Conservation (phyloP, 2,329 filamentous ascomycete species). For the Ploettnerulaceae sp. region DNA sequence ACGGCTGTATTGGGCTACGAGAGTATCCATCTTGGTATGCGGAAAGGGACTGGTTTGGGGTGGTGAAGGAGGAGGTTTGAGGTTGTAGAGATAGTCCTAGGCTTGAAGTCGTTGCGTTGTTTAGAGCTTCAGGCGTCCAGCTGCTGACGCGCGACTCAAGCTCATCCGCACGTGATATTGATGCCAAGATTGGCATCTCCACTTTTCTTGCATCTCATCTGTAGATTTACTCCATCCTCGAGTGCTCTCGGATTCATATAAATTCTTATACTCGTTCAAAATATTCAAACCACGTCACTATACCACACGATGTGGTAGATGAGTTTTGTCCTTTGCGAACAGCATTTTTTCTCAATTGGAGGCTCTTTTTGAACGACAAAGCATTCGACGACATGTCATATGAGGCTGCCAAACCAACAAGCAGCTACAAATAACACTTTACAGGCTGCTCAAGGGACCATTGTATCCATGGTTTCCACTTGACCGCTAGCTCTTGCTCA, state of each 20-base stretch:
- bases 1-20: conserved; percentile 87
- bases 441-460: conserved; percentile 20
- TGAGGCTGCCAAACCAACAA: too few relatives aligned
- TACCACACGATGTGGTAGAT: too few relatives aligned
- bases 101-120: conserved; percentile 21
- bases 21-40: conserved; percentile 67
- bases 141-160: conserved; percentile 25
- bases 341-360: too few relatives aligned
- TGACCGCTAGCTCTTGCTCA: conserved; percentile 5
- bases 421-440: too few relatives aligned
- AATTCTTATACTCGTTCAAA: background rate
- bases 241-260: background rate
- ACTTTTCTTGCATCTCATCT: background rate
- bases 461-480: conserved; percentile 16
- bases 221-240: background rate
- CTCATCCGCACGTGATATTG: conserved; percentile 1
- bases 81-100: conserved; percentile 13
- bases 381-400: too few relatives aligned
- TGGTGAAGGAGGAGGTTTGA: conserved; percentile 5
- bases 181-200: background rate
- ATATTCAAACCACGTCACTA: too few relatives aligned
- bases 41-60: conserved; percentile 19
- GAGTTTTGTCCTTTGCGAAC: too few relatives aligned
- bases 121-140: conserved; percentile 30
- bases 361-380: too few relatives aligned